Conservation (phyloP, 345 rosid species). For the Gossypium bickii region DNA sequence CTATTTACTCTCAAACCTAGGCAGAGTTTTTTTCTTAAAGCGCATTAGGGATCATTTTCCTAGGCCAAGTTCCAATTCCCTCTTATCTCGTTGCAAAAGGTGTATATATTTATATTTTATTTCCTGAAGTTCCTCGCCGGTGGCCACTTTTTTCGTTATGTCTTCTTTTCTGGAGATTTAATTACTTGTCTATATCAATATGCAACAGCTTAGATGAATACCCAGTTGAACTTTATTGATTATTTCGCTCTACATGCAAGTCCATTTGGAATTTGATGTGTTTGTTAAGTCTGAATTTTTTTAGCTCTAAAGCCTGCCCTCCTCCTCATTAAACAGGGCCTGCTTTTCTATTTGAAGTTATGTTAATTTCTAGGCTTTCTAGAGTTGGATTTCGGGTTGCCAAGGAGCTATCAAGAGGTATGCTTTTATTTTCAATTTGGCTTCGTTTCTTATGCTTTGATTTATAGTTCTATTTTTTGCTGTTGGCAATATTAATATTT, state of each 20-base stretch:
- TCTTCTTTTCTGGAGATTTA: neutral
- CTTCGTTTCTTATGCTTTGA: neutral
- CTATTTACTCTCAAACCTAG: neutral
- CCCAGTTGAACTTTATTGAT: neutral
- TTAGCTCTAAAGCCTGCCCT: neutral
- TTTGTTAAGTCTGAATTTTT: neutral
- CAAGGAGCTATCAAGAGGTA: conserved; percentile 50
- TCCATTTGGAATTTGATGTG: neutral
- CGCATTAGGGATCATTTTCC: neutral
- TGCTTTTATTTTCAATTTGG: neutral
- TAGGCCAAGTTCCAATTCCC: neutral
- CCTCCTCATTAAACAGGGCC: neutral
- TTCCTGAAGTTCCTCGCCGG: neutral
- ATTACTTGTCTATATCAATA: neutral
- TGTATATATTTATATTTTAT: neutral
- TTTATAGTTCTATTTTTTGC: neutral
- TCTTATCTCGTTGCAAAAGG: neutral
- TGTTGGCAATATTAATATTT: neutral
- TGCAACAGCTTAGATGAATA: conserved; percentile 7
- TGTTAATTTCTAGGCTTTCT: conserved; percentile 43
- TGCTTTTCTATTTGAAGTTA: conserved; percentile 17
- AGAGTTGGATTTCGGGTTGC: conserved; percentile 39
- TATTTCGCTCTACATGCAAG: neutral
- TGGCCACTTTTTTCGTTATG: neutral
- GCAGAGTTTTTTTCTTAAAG: too few species aligned